Base-by-base conservation (phyloP, 2,329 filamentous ascomycete species). In the Penicillium sp. region DNA sequence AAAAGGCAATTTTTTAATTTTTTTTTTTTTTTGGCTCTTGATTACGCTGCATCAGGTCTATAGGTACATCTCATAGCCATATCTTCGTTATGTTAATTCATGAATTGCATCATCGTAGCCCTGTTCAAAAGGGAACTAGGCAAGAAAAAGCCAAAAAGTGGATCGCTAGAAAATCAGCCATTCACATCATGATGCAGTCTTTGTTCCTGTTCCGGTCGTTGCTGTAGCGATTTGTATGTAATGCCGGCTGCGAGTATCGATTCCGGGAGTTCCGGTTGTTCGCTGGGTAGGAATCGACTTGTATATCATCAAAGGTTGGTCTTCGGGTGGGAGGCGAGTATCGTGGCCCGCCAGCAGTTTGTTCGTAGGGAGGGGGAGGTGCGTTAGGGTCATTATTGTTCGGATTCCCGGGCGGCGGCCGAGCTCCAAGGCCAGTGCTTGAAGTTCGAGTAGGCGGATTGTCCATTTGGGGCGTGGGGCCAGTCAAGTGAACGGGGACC, bases 351-450 rank as follows among this genome's bases (percentile, higher is more conserved):
- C 77, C 82, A 0, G 86, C 82, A 17, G 86, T 85, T 71, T 89
- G 85, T 71, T 90, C 88, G 67, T 90, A 90, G 0, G 83, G 82
- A 4, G 88, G 88, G 1, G 86, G 87, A 1, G 86, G 86, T 0
- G 80, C 82, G 25, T 68, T 65, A 8, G 64, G 66, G 31, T 86
- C 82, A 25, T 84, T 80, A 54, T 66, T 77, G 50, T 74, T 78
- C 57, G 49, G 48, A 0, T 53, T 58, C 22, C 34, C 38, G 17
- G 61, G 60, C 58, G 58, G 63, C 34, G 54, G 65, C 51, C 49
- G 61, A 34, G 64, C 54, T 28, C 61, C 53, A 52, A 69, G 63
- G 35, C 68, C 60, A 20, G 60, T 59, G 51, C 67, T 70, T 14
- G 70, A 68, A 55, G 66, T 48, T 37, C 65, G 62, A 45, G 22